A percentile compares a stretch with the other conserved stretches of the same genome.
Evolutionary conservation across 2,329 filamentous ascomycete genomes (phyloP).

Genomic region (Aphanocladium album): DNA sequence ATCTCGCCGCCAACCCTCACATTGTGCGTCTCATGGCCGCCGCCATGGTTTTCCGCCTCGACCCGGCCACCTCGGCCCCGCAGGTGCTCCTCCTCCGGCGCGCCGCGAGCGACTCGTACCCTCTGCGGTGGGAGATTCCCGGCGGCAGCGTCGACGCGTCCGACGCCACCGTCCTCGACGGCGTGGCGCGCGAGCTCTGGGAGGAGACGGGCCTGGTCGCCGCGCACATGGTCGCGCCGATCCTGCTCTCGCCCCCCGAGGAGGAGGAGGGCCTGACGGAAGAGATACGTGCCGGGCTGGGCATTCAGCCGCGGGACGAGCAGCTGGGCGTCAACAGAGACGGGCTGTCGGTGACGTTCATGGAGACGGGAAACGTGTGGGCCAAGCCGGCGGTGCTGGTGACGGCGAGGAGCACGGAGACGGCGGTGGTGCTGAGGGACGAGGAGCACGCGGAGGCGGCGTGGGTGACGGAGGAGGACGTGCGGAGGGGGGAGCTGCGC

Average conservation of each 20-base stretch:
- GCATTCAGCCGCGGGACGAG: conserved; percentile 13
- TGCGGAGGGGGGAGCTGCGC: conserved; percentile 16
- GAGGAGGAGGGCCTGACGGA: neutral
- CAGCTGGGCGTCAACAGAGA: conserved; percentile 21
- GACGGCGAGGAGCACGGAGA: conserved; percentile 21
- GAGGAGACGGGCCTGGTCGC: conserved; percentile 40
- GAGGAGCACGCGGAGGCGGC: conserved; percentile 34
- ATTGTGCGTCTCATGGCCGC: conserved; percentile 18
- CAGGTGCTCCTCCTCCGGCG: conserved; percentile 15
- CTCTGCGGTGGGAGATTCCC: conserved; percentile 19
- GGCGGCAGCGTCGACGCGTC: conserved; percentile 36
- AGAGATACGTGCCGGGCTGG: neutral
- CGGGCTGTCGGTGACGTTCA: conserved; percentile 20
- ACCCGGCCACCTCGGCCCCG: neutral
- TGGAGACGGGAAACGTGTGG: conserved; percentile 22
- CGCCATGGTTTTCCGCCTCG: conserved; percentile 17
- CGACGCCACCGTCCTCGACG: conserved; percentile 31
- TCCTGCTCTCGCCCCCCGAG: conserved; percentile 15
- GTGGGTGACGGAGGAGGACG: conserved; percentile 36
- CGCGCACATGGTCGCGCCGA: conserved; percentile 20
- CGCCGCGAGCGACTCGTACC: conserved; percentile 18
- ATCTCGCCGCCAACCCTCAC: conserved; percentile 15
- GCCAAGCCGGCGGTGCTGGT: conserved; percentile 25
- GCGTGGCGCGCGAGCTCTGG: conserved; percentile 39
- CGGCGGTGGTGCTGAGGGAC: conserved; percentile 1